phyloP scores from a whole-genome alignment of 2,329 filamentous ascomycete genomes.

The Verticillium alfalfae region DNA sequence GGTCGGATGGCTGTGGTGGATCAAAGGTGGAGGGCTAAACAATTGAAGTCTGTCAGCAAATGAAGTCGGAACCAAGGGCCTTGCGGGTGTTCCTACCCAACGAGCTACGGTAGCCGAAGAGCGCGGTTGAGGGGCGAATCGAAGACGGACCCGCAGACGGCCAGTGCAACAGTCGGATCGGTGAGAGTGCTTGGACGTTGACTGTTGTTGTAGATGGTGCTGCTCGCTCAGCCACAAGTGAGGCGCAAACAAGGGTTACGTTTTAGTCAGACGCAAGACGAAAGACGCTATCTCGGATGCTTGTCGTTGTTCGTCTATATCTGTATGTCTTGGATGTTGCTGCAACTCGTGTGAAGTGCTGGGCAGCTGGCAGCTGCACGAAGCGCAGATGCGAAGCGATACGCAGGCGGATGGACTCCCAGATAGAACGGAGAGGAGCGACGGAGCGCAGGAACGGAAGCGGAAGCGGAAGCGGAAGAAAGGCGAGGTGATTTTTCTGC shows the following conservation, averaged over 20 bases:
- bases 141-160: not conserved
- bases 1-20: not conserved
- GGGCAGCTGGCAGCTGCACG: not conserved
- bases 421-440: not conserved
- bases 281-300: not conserved
- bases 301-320: too few relatives aligned
- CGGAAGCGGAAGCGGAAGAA: not conserved
- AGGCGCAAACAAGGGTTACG: not conserved
- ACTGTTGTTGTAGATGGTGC: not conserved
- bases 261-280: not conserved
- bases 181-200: not conserved
- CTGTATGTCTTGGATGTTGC: not conserved
- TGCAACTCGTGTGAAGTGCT: not conserved
- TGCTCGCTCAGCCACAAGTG: not conserved
- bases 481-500: not conserved
- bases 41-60: not conserved
- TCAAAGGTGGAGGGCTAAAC: not conserved
- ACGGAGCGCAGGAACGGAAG: not conserved
- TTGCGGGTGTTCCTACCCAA: not conserved
- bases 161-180: not conserved
- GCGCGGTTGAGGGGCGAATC: not conserved
- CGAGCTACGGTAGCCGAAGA: not conserved
- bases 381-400: not conserved
- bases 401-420: not conserved
- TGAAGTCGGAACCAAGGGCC: not conserved